A percentile compares a stretch with the other conserved stretches of the same genome.
Evolutionary conservation across 208 protist genomes (phyloP).

Genomic region (Herpetomonas muscarum): DNA sequence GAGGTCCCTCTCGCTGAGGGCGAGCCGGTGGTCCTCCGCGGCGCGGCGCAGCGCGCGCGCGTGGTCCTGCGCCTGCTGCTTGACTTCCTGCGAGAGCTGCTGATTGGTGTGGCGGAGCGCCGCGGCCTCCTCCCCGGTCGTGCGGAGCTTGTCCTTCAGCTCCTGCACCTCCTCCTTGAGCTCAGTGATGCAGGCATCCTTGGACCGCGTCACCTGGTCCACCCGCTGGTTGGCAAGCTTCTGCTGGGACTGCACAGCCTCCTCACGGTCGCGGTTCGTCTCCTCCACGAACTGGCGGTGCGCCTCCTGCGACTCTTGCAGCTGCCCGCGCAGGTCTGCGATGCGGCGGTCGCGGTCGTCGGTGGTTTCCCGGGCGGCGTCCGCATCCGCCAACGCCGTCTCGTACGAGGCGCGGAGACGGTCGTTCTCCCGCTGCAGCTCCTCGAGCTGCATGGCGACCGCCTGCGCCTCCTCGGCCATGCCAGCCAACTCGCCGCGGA

Average conservation of each 20-base stretch:
- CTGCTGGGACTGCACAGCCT: constrained; percentile 40
- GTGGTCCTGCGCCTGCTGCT: constrained; percentile 32
- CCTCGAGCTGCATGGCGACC: constrained; percentile 24
- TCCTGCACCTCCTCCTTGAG: constrained; percentile 42
- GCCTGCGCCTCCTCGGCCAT: constrained; percentile 15
- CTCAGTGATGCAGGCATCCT: constrained; percentile 50
- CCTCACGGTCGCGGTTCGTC: constrained; percentile 7
- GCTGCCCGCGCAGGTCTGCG: constrained; percentile 17
- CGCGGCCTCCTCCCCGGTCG: constrained; percentile 45
- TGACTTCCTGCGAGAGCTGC: constrained; percentile 50
- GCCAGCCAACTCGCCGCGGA: constrained; percentile 56
- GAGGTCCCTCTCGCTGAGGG: constrained; percentile 59
- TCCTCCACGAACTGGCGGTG: constrained; percentile 41
- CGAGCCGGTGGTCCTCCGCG: constrained; percentile 71
- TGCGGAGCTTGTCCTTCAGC: constrained; percentile 43
- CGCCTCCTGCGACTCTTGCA: constrained; percentile 52
- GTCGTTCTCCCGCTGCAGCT: constrained; percentile 22
- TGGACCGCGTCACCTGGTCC: constrained; percentile 32
- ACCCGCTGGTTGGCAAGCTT: constrained; percentile 46
- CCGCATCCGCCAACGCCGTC: constrained; percentile 3
- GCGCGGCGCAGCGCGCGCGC: constrained; percentile 57
- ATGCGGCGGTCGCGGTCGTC: neutral
- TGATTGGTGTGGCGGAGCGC: constrained; percentile 34
- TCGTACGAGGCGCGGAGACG: neutral
- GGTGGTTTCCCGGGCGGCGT: neutral